Conservation (phyloP, 106 monocot genomes). For the Ottelia alismoides region DNA sequence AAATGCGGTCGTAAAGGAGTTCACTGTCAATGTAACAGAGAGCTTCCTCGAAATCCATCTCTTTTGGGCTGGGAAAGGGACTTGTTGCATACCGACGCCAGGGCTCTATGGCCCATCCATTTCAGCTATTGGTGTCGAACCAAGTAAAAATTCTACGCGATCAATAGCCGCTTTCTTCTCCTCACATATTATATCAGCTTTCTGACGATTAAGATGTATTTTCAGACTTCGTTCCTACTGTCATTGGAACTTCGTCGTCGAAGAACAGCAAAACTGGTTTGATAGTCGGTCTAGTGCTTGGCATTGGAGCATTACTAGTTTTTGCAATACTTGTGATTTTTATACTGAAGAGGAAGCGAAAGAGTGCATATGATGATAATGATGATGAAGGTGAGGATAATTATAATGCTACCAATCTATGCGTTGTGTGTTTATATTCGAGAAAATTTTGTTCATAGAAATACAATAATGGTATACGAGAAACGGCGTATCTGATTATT, state of each 20-base stretch:
- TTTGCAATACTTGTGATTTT: not conserved
- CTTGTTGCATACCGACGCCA: slow-evolving; percentile 13
- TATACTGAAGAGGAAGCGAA: not conserved
- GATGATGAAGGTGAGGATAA: slow-evolving; percentile 12
- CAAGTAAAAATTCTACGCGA: no score
- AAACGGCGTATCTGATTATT: no score
- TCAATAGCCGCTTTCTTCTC: not conserved
- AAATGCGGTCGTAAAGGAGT: no score
- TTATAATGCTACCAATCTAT: no score
- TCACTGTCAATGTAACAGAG: no score
- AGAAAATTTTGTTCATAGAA: no score
- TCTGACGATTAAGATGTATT: not conserved
- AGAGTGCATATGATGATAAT: no score
- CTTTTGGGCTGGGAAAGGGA: no score
- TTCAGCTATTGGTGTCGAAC: slow-evolving; percentile 9
- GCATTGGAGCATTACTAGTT: not conserved
- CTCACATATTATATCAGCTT: not conserved
- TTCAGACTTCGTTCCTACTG: slow-evolving; percentile 12
- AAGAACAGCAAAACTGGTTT: slow-evolving; percentile 1
- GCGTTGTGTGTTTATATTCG: no score
- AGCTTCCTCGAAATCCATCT: no score
- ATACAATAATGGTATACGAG: no score
- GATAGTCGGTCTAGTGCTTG: slow-evolving; percentile 1
- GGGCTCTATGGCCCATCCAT: slow-evolving; percentile 9
- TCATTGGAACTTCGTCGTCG: not conserved